Conservation (phyloP, 164 flowering plant genomes). For the Sextonia rubra region DNA sequence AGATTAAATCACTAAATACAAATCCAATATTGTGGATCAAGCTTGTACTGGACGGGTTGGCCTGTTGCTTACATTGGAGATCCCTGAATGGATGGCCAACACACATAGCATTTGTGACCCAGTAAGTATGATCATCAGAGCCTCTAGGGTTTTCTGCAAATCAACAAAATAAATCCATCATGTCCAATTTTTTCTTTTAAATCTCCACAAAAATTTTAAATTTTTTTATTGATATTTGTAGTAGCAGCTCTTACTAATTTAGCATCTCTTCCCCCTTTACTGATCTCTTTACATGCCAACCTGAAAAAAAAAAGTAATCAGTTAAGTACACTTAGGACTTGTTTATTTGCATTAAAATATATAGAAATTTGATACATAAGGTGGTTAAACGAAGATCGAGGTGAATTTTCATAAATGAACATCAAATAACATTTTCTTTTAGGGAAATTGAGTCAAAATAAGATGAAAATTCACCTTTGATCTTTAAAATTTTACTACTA, state of each 20-base stretch:
- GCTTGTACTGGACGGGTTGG: background rate
- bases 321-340: too few relatives aligned
- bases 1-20: too few relatives aligned
- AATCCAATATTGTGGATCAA: too few relatives aligned
- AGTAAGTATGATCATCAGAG: constrained; percentile 50
- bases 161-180: background rate
- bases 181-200: background rate
- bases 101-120: constrained; percentile 65
- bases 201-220: background rate
- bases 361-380: too few relatives aligned
- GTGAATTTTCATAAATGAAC: too few relatives aligned
- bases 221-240: background rate
- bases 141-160: constrained; percentile 66
- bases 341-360: too few relatives aligned
- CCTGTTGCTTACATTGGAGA: constrained; percentile 15
- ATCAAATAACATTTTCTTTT: too few relatives aligned
- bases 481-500: too few relatives aligned
- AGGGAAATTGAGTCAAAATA: too few relatives aligned
- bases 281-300: constrained; percentile 83
- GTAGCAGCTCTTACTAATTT: constrained; percentile 43
- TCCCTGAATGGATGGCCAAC: constrained; percentile 54
- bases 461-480: too few relatives aligned
- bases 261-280: constrained; percentile 48
- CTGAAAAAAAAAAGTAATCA: constrained; percentile 30
- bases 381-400: too few relatives aligned